Evolutionary conservation across 2,329 filamentous ascomycete genomes (phyloP), one percentile per base, ranked within the genome.

Genomic region (Stemphylium beticola): DNA sequence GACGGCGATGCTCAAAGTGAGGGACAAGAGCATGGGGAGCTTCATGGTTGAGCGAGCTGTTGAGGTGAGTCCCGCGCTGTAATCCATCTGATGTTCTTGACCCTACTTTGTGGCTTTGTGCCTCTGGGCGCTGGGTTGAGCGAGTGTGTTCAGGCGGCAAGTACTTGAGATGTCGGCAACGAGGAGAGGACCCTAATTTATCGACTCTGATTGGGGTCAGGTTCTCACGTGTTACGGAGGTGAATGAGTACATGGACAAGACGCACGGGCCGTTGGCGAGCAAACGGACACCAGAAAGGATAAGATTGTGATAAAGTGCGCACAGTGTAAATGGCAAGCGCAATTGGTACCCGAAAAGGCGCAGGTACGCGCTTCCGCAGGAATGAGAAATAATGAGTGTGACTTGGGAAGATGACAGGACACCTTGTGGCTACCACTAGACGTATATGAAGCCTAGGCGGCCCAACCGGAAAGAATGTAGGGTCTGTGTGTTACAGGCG

Each of bases 11-110:
- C 12, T 2, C 4, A 45, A 24, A 4, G n/a, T 22, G 26, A 50
- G 14, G 11, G 20, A 31, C 3, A 46, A n/a, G 18, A 36, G 4
- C 5, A 32, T 11, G 37, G 52, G 12, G 24, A 52, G 32, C 37
- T 55, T 55, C 53, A 55, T 55, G n/a, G 22, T 39, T 24, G 14
- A 15, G 26, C 11, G 22, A 20, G 36, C 20, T 20, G 44, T 20
- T 20, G 34, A 2, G 34, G n/a, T 26, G 14, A 22, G 22, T 47
- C 1, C 14, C 3, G 17, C n/a, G 7, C 29, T 20, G 22, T 29
- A 29, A 9, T 4, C 26, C 9, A 29, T 11, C 22, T 7, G 6
- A 4, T 8, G 4, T 29, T 11, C 26, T 11, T 29, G 26, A 2
- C 10, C 26, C 7, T 10, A 29, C 26, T 29, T 2, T 29, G 4